Base-by-base conservation (phyloP, 1,139 yeast genomes). In the Kurtzmaniella natalensis region DNA sequence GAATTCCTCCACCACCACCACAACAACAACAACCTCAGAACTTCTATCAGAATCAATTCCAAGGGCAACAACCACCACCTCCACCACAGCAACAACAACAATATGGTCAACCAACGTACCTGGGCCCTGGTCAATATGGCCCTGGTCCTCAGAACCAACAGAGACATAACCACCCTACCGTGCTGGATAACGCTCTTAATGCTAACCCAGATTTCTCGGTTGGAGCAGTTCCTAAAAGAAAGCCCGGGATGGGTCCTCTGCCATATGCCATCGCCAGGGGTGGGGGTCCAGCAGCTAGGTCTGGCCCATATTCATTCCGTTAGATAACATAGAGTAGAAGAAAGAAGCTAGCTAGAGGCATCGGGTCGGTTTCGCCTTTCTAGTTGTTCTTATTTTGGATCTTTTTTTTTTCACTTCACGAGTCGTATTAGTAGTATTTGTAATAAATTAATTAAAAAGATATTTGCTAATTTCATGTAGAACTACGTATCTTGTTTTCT, bases 131-230 rank as follows among this genome's bases (percentile, higher is more conserved):
- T 19, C 20, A 22, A 13, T 25, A 18, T 13, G 10, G 16, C 14
- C 26, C 26, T n/a, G n/a, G n/a, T n/a, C 36, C 35, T 9, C 40
- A 37, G 22, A 32, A 13, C 20, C 39, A 33, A 4, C 36, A 34
- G 7, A 47, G 37, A 25, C 38, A 41, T 17, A 36, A 37, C 11
- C 47, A 53, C 11, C 59, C 64, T 11, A 64, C 74, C 7, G 57
- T 72, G 3, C 70, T 80, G 1, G 78, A 73, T 34, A 61, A 59
- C 37, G 66, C 70, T 9, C 57, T 76, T 44, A 65, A 66, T 29
- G 64, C 61, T 39, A 76, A 74, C 45, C 81, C 81, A 6, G 80
- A 76, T 45, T 73, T 76, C 43, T 53, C 67, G 13, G 35, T 70
- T 22, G 58, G 61, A 14, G 56, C 57, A 16, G 53, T 55, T 10